Evolutionary conservation across 768 basidiomycete species (phyloP), one percentile per base, ranked within the genome.

Genomic region (Coprinopsis sp.): DNA sequence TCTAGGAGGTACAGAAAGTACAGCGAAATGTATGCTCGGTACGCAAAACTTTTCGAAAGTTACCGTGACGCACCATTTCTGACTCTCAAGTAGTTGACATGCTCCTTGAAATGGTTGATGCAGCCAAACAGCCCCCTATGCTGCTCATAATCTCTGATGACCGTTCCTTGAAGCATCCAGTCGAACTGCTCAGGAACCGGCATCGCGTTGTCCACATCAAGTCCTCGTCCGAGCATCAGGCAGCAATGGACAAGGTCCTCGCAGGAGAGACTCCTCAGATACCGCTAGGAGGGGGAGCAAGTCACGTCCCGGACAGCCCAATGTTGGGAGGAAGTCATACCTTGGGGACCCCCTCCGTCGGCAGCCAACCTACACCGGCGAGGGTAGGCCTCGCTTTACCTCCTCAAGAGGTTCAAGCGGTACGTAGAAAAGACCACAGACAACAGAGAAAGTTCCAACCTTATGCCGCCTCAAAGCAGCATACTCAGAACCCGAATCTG

Each of bases 141-240:
- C 24, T 48, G 16, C 11, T 48, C 30, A 23, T 48, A 30, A 48
- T 48, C 30, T 48, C 47, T 6, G 11, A 8, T 7, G 42, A 25
- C n/a, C n/a, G 31, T 19, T 33, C 47, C 8, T 16, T 48, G 29
- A n/a, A 42, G 31, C 42, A 48, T 18, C 18, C 40, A 25, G 23
- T 6, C 6, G 11, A 27, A 8, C 18, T 12, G 21, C 47, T 48
- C 22, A 21, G 11, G 7, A 39, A 39, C 18, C 37, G 37, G 11
- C 13, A 21, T 19, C 37, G 22, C 14, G 16, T 21, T 5, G 37
- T 23, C 4, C 22, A 39, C 7, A 18, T 39, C 6, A 24, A 22
- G 11, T 8, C 18, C 8, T 21, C 37, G 5, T 12, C 6, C 16
- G 6, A 39, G 7, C 37, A 6, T 19, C 21, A 39, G 14, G 22